These are phyloP conservation scores for Curvularia hawaiiensis DNA, from an alignment of 2,329 filamentous ascomycete genomes.

Conservation along the genomic window DNA sequence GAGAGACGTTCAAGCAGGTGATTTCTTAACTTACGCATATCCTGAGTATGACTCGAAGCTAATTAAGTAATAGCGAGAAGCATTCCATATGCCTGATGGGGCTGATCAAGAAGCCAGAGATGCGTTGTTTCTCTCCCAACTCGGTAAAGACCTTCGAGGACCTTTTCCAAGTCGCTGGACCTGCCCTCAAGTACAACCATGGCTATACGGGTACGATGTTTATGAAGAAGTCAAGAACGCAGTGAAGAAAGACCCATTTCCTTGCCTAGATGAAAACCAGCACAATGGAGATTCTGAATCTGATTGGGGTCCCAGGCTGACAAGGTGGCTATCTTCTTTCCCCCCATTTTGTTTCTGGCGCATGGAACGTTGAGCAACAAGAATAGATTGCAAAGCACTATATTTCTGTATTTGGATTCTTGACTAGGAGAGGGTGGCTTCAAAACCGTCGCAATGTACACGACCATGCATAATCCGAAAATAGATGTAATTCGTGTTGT, in stretches of 20 bases:
- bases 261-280: background rate
- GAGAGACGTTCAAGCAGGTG: slow-evolving; percentile 27
- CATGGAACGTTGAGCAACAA: background rate
- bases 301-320: background rate
- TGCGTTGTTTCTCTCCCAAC: slow-evolving; percentile 51
- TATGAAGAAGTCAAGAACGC: slow-evolving; percentile 19
- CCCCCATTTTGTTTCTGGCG: background rate
- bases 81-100: slow-evolving; percentile 52
- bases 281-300: background rate
- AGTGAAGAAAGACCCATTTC: background rate
- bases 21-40: background rate
- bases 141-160: background rate
- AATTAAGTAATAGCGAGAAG: slow-evolving; percentile 20
- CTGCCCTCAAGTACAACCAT: slow-evolving; percentile 23
- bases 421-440: too few relatives aligned
- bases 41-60: background rate
- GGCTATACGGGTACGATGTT: slow-evolving; percentile 28
- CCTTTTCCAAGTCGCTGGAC: slow-evolving; percentile 19
- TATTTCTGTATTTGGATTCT: too few relatives aligned
- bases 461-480: too few relatives aligned
- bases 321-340: background rate
- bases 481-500: too few relatives aligned
- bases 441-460: too few relatives aligned
- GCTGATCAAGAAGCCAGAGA: slow-evolving; percentile 63
- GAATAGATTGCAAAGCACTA: too few relatives aligned